These are phyloP conservation scores for Termitomyces sp. DNA, from an alignment of 768 basidiomycete species.

Conservation along the genomic window DNA sequence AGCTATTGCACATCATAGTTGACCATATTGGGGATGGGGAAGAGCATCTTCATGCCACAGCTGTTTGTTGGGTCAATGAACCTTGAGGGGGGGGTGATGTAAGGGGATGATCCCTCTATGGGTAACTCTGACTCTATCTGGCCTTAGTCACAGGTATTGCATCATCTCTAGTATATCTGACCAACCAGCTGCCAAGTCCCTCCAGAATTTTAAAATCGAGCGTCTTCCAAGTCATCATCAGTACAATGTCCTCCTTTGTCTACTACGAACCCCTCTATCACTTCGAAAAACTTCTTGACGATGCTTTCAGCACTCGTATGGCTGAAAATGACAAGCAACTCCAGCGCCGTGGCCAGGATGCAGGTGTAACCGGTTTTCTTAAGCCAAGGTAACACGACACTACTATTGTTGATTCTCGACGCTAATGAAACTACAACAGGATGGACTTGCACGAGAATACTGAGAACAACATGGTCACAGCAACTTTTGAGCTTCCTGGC, in stretches of 20 bases:
- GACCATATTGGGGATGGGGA: too few relatives aligned
- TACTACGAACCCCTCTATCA: constrained; percentile 41
- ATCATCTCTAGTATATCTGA: too few relatives aligned
- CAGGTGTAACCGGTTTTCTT: constrained; percentile 9
- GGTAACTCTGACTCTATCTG: too few relatives aligned
- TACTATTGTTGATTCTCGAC: too few relatives aligned
- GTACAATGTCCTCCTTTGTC: constrained; percentile 26
- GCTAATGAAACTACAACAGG: constrained; percentile 17
- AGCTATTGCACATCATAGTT: too few relatives aligned
- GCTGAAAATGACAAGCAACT: constrained; percentile 2
- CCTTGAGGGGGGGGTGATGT: too few relatives aligned
- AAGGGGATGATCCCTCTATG: too few relatives aligned
- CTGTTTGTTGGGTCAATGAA: too few relatives aligned
- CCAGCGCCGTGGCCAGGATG: constrained; percentile 7
- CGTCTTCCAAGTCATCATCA: background rate
- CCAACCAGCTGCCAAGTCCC: background rate
- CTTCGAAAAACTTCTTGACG: constrained; percentile 42
- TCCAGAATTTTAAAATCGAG: background rate
- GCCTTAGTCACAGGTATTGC: too few relatives aligned
- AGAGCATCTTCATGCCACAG: too few relatives aligned
- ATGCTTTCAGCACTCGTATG: constrained; percentile 25
- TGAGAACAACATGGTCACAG: constrained; percentile 40
- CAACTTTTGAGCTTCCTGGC: constrained; percentile 55
- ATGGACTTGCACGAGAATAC: constrained; percentile 48
- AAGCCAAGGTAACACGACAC: constrained; percentile 17